phyloP scores from a whole-genome alignment of 306 rosid species.

The Luffa aegyptiaca region DNA sequence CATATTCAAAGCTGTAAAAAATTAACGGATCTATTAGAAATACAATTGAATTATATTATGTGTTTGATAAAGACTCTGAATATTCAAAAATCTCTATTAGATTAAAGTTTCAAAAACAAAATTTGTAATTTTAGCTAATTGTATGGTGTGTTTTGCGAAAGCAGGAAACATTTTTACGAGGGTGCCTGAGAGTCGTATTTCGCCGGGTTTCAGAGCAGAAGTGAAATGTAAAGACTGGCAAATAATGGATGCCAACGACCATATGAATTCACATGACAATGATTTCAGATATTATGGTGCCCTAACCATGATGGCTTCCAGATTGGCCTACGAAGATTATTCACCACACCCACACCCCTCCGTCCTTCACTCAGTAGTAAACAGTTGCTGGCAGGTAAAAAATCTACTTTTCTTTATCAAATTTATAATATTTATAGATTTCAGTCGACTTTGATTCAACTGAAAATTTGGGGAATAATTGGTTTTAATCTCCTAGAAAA shows the following conservation, averaged over 20 bases:
- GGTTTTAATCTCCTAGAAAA: neutral
- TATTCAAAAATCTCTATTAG: too few species aligned
- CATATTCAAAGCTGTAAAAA: neutral
- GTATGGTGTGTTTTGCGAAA: too few species aligned
- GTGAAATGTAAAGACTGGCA: neutral
- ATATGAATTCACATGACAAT: neutral
- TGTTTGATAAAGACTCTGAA: too few species aligned
- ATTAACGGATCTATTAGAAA: too few species aligned
- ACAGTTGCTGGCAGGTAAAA: constrained; percentile 24
- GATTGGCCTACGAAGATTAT: constrained; percentile 13
- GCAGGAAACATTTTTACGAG: too few species aligned
- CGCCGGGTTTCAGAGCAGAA: neutral
- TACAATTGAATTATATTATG: too few species aligned
- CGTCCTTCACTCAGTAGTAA: constrained; percentile 8
- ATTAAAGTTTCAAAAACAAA: too few species aligned
- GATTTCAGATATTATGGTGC: constrained; percentile 9
- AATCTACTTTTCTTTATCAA: too few species aligned
- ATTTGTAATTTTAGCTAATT: too few species aligned
- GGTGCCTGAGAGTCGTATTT: too few species aligned
- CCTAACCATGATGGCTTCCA: constrained; percentile 29
- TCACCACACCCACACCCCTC: neutral
- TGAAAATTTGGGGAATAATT: neutral
- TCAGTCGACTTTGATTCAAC: neutral
- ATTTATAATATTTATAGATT: neutral
- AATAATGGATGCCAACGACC: neutral